These are phyloP conservation scores for Orbilia oligospora DNA, from an alignment of 2,329 filamentous ascomycete species.

Conservation along the genomic window DNA sequence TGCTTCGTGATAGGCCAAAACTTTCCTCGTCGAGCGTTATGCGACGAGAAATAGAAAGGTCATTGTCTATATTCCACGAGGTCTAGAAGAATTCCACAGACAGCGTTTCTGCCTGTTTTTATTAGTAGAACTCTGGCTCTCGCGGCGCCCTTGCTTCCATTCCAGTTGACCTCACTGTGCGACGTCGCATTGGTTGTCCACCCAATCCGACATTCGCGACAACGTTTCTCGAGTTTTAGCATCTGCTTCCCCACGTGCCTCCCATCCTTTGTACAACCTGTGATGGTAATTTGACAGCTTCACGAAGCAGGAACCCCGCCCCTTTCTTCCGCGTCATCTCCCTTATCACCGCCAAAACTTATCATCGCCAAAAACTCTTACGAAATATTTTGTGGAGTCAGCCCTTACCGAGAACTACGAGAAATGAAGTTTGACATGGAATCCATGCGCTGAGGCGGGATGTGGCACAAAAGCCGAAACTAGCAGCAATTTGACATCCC, in stretches of 20 bases:
- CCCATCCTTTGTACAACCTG: neutral
- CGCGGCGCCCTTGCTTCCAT: conserved; percentile 20
- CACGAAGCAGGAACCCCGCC: conserved; percentile 12
- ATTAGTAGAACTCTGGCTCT: conserved; percentile 23
- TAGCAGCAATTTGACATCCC: conserved; percentile 21
- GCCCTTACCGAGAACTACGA: conserved; percentile 12
- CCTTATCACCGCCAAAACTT: conserved; percentile 26
- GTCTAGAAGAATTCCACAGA: conserved; percentile 9
- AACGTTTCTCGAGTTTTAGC: neutral
- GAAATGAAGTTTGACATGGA: conserved; percentile 43
- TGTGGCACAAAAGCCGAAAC: conserved; percentile 40
- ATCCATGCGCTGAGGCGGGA: conserved; percentile 29
- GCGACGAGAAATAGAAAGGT: neutral
- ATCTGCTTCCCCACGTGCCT: conserved; percentile 13
- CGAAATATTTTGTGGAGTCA: conserved; percentile 15
- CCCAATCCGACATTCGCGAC: conserved; percentile 20
- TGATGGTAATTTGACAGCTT: conserved; percentile 17
- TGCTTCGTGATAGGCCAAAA: conserved; percentile 1
- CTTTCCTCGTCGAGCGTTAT: neutral
- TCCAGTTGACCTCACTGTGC: neutral
- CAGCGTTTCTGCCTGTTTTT: neutral
- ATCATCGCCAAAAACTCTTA: conserved; percentile 25
- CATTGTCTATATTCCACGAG: neutral
- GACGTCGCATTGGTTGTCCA: neutral
- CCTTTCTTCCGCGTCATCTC: conserved; percentile 33